Evolutionary conservation across 2,329 filamentous ascomycete species (phyloP), one percentile per base, ranked within the genome.

Genomic region (Cladosporium sp.): DNA sequence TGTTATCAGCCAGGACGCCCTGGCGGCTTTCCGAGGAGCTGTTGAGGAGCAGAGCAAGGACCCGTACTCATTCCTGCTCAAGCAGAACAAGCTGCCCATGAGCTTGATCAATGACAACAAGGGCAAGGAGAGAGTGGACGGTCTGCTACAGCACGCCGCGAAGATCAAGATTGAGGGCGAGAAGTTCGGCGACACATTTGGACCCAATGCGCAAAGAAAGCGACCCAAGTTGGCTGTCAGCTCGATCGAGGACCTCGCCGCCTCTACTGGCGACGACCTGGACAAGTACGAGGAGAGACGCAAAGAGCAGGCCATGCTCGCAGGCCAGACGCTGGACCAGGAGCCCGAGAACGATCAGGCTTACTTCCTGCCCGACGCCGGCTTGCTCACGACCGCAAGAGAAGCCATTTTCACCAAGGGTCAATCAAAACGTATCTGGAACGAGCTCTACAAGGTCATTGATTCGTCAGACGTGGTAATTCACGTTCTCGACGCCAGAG

Each of bases 11-110:
- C 92, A 96, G 68, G 89, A 95, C 67, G 88, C 89, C 3, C 78
- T 97, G 56, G 82, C 81, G 39, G 84, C 88, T 2, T 99, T 99
- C 73, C 84, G 93, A 55, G 86, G 91, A 54, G 93, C 93, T 20
- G 92, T 99, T 72, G 88, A 88, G 37, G 90, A 95, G 70, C 88
- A 91, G 70, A 85, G 88, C 47, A 84, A 85, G 15, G 90, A 99
- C 65, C 93, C 93, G 0, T 96, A 96, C 70, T 86, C 88, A 54
- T 93, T 96, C 54, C 81, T 97, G n/a, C 78, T 99, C 57, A 96
- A 96, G 76, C 87, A 88, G 59, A 97, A 97, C 72, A 97, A 97
- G 75, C 79, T 99, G 43, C 93, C 93, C 36, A 92, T 99, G 89
- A 92, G 84, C 60, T 74, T 99, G 68, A 95, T 99, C 65, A 80